Evolutionary conservation across 2,329 filamentous ascomycete species (phyloP), one percentile per base, ranked within the genome.

Genomic region (Xylaria sp.): DNA sequence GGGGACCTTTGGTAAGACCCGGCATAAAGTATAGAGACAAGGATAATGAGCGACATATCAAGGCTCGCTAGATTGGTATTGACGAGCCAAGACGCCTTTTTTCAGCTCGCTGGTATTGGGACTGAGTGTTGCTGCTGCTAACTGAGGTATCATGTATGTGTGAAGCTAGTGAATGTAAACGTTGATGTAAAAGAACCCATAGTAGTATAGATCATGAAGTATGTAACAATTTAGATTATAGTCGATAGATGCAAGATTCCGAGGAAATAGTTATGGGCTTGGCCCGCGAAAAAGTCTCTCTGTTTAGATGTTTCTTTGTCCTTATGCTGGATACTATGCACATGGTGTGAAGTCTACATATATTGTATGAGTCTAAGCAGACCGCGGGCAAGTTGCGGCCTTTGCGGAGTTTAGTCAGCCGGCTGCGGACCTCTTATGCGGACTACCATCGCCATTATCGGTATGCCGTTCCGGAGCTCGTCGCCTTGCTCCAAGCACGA

Each of bases 401-500:
- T 63, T 66, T 67, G 67, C 58, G 65, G 67, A 66, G 50, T 68
- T 72, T 58, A 59, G 55, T 58, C 50, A 66, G 28, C 66, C 63
- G 58, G 56, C 50, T 51, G 72, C 70, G 72, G 70, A 73, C 57
- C 73, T 70, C 67, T 69, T 65, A 67, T 65, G 37, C 67, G 66
- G 65, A 50, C 28, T 10, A 39, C 25, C 8, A 54, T 41, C 46
- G 28, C 31, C n/a, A 31, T 50, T 52, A 25, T 15, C 34, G 34
- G 13, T 23, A 63, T 18, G 28, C 34, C 20, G 41, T 41, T 28
- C 41, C 44, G 52, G 20, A 37, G 25, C 25, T 15, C 28, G 18
- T 58, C 37, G 52, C n/a, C 44, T 39, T 31, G 4, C 18, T 39
- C 39, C 3, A 13, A 52, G 20, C 8, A 34, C 25, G 41, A 46